These are phyloP conservation scores for Croton setiger DNA, from an alignment of 441 rosid genomes.

Conservation along the genomic window DNA sequence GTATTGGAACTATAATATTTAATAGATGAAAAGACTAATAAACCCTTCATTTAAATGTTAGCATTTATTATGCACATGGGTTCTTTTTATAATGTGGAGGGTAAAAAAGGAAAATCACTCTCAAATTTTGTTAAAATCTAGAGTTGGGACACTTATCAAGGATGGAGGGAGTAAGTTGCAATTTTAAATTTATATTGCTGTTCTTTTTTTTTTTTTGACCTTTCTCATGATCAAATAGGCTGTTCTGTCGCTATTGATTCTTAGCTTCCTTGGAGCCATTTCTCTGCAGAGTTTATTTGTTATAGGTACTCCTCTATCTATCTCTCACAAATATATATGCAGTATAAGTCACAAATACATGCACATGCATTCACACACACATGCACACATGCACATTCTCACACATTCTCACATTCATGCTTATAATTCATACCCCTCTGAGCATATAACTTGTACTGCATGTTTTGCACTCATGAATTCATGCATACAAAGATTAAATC, in stretches of 20 bases:
- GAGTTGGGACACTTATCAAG: too few species aligned
- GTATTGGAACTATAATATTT: too few species aligned
- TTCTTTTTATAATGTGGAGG: too few species aligned
- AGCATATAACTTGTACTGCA: neutral
- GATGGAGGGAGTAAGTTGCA: too few species aligned
- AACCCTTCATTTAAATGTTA: too few species aligned
- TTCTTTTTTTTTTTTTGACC: neutral
- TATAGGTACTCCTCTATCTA: slow-evolving; percentile 44
- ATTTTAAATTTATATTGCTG: too few species aligned
- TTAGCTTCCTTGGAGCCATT: slow-evolving; percentile 63
- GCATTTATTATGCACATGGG: too few species aligned
- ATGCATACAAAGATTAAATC: neutral
- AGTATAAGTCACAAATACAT: too few species aligned
- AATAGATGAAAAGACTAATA: too few species aligned
- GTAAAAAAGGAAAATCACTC: too few species aligned
- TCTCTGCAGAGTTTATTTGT: slow-evolving; percentile 52
- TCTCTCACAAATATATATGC: slow-evolving; percentile 7
- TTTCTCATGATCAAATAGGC: slow-evolving; percentile 45
- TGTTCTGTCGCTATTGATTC: slow-evolving; percentile 38
- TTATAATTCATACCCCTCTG: too few species aligned
- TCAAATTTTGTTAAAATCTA: too few species aligned
- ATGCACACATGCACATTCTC: neutral
- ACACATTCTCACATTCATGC: neutral
- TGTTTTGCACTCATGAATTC: neutral
- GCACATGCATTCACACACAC: neutral